Base-by-base conservation (phyloP, 495 filamentous ascomycete species). In the Choiromyces venosus region DNA sequence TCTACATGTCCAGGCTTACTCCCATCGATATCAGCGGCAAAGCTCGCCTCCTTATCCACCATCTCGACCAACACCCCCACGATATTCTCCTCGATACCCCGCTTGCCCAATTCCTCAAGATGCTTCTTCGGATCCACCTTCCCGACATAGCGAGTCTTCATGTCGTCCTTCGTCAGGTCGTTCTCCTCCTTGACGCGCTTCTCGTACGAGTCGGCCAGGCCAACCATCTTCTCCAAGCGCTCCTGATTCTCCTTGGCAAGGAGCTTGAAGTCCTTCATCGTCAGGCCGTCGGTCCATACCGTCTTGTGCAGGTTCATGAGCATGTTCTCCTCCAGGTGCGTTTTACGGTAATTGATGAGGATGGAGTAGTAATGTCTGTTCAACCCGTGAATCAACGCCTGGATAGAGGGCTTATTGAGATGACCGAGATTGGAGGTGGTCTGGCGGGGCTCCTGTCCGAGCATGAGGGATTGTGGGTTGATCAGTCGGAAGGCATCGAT, bases 121-220 rank as follows among this genome's bases (percentile, higher is more conserved):
- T 99, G 95, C 86, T 99, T 99, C 91, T 99, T 99, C 38, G 95
- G 95, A 81, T 99, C 95, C 78, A 98, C 88, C 85, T 97, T 98
- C 81, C 95, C 95, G 66, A 99, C 95, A 83, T 99, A 99, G 89
- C 95, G 89, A 69, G 95, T 99, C 89, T 97, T 97, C 71, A 99
- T 86, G 81, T 98, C 94, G 38, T 99, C 95, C 86, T 97, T 97
- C 56, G 89, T 97, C 82, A 99, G 84, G 84, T 97, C 93, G 37
- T 91, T 94, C 86, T 99, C 95, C 85, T 98, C 96, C 86, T 96
- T 97, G 73, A 99, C 94, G 75, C 95, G 86, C 89, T 96, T 97
- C 86, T 98, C 95, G 82, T 99, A 99, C 68, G 95, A 94, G 76
- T 98, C 95, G 7, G 95, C 92, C 65, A 99, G 87, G 68, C 85